Percentiles rank a stretch among this genome's conserved stretches.
phyloP scores from a whole-genome alignment of 2,329 filamentous ascomycete species.

The Claviceps cyperi region DNA sequence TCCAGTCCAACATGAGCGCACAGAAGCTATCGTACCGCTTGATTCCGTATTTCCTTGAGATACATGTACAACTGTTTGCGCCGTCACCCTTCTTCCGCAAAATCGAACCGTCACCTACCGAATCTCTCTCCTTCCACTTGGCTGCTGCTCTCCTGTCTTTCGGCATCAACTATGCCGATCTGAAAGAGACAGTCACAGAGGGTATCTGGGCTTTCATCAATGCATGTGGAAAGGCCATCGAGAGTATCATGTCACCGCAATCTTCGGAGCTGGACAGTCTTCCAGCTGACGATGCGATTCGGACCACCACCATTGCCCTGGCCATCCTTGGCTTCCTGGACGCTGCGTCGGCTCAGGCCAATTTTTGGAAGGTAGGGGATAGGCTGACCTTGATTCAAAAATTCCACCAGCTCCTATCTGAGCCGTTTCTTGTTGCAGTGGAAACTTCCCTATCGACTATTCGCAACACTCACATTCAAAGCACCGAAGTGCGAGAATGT shows the following conservation, averaged over 20 bases:
- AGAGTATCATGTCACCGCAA: conserved; percentile 36
- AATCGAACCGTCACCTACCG: conserved; percentile 78
- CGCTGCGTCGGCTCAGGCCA: conserved; percentile 60
- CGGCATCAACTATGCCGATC: conserved; percentile 53
- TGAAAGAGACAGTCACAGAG: conserved; percentile 52
- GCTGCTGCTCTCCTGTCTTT: conserved; percentile 70
- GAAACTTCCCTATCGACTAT: conserved; percentile 86
- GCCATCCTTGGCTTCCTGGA: conserved; percentile 85
- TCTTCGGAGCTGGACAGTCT: conserved; percentile 41
- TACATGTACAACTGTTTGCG: conserved; percentile 63
- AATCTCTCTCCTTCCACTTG: conserved; percentile 65
- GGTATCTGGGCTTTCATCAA: conserved; percentile 60
- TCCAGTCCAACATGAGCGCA: conserved; percentile 58
- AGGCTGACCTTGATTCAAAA: conserved; percentile 59
- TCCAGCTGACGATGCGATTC: conserved; percentile 50
- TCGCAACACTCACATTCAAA: conserved; percentile 57
- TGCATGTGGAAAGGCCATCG: conserved; percentile 50
- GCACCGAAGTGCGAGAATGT: conserved; percentile 65
- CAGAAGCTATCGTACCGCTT: conserved; percentile 67
- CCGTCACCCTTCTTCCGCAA: conserved; percentile 70
- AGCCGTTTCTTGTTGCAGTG: conserved; percentile 70
- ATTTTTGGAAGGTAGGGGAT: conserved; percentile 68
- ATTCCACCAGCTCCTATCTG: conserved; percentile 61
- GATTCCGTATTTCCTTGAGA: conserved; percentile 72
- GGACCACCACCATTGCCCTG: conserved; percentile 62